These are phyloP conservation scores for Fusarium hainanense DNA, from an alignment of 2,329 filamentous ascomycete species.

Conservation along the genomic window DNA sequence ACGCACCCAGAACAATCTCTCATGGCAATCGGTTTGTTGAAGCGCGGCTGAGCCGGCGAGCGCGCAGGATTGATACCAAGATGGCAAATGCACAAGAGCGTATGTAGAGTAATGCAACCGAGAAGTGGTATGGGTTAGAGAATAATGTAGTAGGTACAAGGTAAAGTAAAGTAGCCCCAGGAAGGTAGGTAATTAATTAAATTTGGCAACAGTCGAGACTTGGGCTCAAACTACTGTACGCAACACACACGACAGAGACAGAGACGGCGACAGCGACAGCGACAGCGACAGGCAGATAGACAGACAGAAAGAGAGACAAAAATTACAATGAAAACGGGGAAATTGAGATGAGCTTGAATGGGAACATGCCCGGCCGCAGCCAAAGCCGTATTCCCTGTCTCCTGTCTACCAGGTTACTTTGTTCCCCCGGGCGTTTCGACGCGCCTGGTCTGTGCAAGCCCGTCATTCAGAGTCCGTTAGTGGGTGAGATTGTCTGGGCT, in stretches of 20 bases:
- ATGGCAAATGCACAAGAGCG: neutral
- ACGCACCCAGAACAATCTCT: slow-evolving; percentile 36
- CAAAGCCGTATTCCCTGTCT: neutral
- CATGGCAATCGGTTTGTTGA: slow-evolving; percentile 40
- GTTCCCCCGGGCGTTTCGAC: slow-evolving; percentile 27
- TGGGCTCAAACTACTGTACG: neutral
- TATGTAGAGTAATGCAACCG: neutral
- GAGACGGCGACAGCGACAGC: neutral
- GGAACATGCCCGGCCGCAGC: neutral
- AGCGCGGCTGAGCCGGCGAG: slow-evolving; percentile 37
- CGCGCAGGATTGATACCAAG: slow-evolving; percentile 13
- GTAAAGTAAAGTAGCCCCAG: neutral
- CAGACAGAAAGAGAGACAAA: neutral
- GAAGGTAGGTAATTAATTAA: neutral
- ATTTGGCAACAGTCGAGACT: slow-evolving; percentile 1
- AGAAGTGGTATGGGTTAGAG: neutral
- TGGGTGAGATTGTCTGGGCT: slow-evolving; percentile 18
- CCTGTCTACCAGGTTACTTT: neutral
- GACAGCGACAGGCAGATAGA: neutral
- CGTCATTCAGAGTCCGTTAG: slow-evolving; percentile 33
- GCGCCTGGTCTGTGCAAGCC: slow-evolving; percentile 29
- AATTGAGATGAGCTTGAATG: slow-evolving; percentile 14
- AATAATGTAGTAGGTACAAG: neutral
- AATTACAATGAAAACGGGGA: slow-evolving; percentile 11
- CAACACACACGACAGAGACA: slow-evolving; percentile 8